Percentiles rank a stretch among this genome's conserved stretches.
phyloP scores from a whole-genome alignment of 2,329 filamentous ascomycete genomes.

The Dothideomycetes sp. region DNA sequence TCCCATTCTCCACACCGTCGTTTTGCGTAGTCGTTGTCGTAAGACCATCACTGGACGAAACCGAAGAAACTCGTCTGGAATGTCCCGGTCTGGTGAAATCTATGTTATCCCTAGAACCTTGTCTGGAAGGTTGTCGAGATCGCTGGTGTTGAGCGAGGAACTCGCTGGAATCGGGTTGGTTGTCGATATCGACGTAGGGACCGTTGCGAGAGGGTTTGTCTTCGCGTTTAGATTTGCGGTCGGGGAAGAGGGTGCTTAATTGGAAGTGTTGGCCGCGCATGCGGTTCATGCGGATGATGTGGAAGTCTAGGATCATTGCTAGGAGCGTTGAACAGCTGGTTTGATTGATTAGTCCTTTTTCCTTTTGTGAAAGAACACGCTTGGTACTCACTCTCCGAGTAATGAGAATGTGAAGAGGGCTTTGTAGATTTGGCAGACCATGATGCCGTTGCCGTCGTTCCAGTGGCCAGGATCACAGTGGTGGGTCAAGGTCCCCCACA shows the following conservation, averaged over 20 bases:
- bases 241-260: slow-evolving; percentile 33
- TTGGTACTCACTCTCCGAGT: slow-evolving; percentile 32
- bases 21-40: too few relatives aligned
- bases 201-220: slow-evolving; percentile 18
- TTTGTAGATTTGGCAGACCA: slow-evolving; percentile 51
- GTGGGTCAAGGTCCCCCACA: slow-evolving; percentile 43
- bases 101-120: too few relatives aligned
- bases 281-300: slow-evolving; percentile 37
- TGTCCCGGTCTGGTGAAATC: too few relatives aligned
- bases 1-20: too few relatives aligned
- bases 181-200: slow-evolving; percentile 21
- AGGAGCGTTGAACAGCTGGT: slow-evolving; percentile 37
- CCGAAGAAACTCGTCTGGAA: too few relatives aligned
- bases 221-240: neutral
- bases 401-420: slow-evolving; percentile 49
- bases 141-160: too few relatives aligned
- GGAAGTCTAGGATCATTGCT: slow-evolving; percentile 42
- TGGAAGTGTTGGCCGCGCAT: slow-evolving; percentile 40
- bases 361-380: neutral
- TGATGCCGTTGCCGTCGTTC: slow-evolving; percentile 46
- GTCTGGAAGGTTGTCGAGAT: too few relatives aligned
- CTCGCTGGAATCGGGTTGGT: slow-evolving; percentile 14
- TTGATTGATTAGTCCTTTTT: neutral
- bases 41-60: too few relatives aligned
- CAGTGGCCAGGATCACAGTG: slow-evolving; percentile 43